Base-by-base conservation (phyloP, 108 stramenopile species). In the Hondaea fermentalgiana region DNA sequence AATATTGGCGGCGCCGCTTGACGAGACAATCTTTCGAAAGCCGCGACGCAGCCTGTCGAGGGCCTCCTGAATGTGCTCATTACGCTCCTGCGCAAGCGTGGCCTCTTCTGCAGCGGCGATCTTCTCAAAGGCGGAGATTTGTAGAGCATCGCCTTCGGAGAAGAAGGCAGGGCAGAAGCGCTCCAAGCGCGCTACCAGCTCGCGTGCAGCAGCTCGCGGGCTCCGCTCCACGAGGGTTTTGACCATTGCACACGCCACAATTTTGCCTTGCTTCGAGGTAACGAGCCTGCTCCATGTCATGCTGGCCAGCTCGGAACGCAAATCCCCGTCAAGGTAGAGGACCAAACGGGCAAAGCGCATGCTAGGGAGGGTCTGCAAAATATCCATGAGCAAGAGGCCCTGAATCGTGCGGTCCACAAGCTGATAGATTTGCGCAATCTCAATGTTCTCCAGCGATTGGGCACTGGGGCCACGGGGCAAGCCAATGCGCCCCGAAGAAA, bases 401-500 rank as follows among this genome's bases (percentile, higher is more conserved):
- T 83, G 76, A 17, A 83, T 53, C 51, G 76, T 83, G 76, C 76
- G 76, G n/a, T 28, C 76, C 76, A 83, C 45, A 17, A 83, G 76
- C 76, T n/a, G 25, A 53, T 83, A 83, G 49, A 83, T 23, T 45
- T 35, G 6, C 51, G 76, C 76, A 53, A 83, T 83, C 49, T 53
- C 51, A 47, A 12, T 12, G 76, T 53, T 83, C 4, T 83, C 76
- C 45, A 83, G 49, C n/a, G 17, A 83, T 23, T 83, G 76, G 14
- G 76, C n/a, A 23, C 51, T 83, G 19, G 45, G 49, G n/a, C 45
- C 76, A 23, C 49, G 49, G 45, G 45, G 76, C 49, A 83, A 53
- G 6, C 76, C 76, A 3, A 83, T 83, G 76, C 76, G 76, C 2
- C 51, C 51, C 76, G 76, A 53, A 8, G 49, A 23, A 47, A 83